These are phyloP conservation scores for Rhynchosporium secalis DNA, from an alignment of 2,329 filamentous ascomycete genomes.

Conservation along the genomic window DNA sequence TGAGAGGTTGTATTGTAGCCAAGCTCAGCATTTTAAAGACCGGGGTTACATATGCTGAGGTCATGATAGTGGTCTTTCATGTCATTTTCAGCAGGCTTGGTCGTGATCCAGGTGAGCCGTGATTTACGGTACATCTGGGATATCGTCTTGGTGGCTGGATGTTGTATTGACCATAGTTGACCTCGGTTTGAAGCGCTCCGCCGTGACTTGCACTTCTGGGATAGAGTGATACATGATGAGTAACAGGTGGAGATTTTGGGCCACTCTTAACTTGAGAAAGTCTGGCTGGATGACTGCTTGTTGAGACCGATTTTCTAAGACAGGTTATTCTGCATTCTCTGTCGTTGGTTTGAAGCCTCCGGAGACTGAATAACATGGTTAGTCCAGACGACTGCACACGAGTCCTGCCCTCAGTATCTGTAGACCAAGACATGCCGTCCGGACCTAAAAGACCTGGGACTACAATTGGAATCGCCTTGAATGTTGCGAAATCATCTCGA, in stretches of 20 bases:
- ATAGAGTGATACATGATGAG: neutral
- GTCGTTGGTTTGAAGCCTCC: neutral
- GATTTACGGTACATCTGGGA: neutral
- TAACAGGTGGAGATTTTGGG: neutral
- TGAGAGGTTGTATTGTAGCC: constrained; percentile 1
- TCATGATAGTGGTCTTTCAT: neutral
- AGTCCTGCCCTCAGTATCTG: neutral
- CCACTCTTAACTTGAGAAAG: no score
- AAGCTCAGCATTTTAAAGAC: constrained; percentile 13
- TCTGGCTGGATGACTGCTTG: neutral
- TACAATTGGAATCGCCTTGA: no score
- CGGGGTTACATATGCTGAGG: constrained; percentile 7
- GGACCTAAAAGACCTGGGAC: neutral
- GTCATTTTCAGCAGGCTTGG: neutral
- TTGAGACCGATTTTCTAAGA: neutral
- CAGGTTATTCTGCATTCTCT: neutral
- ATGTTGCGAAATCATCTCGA: no score
- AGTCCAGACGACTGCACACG: neutral
- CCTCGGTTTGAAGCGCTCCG: neutral
- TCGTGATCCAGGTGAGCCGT: neutral
- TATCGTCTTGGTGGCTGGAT: neutral
- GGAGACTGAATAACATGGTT: neutral
- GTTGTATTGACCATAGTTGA: neutral
- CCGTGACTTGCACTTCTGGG: neutral
- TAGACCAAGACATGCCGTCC: neutral